A percentile compares a stretch with the other conserved stretches of the same genome.
Evolutionary conservation across 1,139 yeast genomes (phyloP).

Genomic region (Saccharomyces hybrid): DNA sequence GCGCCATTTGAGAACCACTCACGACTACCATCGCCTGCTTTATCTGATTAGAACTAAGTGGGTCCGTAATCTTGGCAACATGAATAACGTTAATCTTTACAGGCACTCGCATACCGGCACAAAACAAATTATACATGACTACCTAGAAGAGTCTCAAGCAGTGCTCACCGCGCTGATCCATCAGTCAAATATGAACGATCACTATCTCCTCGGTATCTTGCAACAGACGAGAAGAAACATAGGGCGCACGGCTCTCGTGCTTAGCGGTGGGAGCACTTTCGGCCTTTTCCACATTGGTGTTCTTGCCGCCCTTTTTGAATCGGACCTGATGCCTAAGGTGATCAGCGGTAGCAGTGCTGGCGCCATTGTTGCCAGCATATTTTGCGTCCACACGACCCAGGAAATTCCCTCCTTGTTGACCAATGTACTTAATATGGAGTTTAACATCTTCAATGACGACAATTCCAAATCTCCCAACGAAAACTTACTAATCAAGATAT

Average conservation of each 20-base stretch:
- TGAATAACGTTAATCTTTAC: constrained; percentile 75
- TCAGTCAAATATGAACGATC: constrained; percentile 51
- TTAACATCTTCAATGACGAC: constrained; percentile 62
- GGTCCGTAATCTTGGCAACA: constrained; percentile 79
- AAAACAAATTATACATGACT: constrained; percentile 72
- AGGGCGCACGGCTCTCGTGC: constrained; percentile 86
- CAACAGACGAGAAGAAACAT: constrained; percentile 84
- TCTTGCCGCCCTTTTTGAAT: constrained; percentile 64
- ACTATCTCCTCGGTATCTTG: constrained; percentile 65
- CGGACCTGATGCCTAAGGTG: constrained; percentile 71
- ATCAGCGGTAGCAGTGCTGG: constrained; percentile 97
- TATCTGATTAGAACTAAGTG: constrained; percentile 78
- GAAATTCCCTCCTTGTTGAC: constrained; percentile 55
- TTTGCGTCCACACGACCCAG: constrained; percentile 72
- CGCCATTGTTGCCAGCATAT: constrained; percentile 82
- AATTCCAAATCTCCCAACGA: constrained; percentile 38
- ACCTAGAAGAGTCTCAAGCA: constrained; percentile 64
- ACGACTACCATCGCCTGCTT: constrained; percentile 54
- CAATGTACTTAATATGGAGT: constrained; percentile 48
- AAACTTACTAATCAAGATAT: constrained; percentile 42
- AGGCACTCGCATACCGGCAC: constrained; percentile 81
- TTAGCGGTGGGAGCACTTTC: constrained; percentile 93
- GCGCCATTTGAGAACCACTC: constrained; percentile 47
- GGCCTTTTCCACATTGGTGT: constrained; percentile 93
- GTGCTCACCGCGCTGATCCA: constrained; percentile 41